These are phyloP conservation scores for Cercospora citrullina DNA, from an alignment of 2,329 filamentous ascomycete species.

Conservation along the genomic window DNA sequence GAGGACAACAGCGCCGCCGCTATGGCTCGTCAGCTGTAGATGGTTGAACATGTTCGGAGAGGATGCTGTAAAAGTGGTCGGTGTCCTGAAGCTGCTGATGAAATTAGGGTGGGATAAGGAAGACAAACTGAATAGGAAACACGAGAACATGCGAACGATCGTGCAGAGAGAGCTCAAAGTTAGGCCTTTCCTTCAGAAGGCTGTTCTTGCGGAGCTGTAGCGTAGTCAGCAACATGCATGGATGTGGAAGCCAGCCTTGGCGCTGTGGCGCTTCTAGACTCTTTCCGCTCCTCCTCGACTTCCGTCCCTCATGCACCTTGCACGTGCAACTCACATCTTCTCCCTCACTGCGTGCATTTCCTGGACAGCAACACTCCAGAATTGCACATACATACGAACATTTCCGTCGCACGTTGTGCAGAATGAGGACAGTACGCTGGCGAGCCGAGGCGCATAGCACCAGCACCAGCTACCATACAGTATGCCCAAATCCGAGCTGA, in stretches of 20 bases:
- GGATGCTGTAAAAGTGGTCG: background rate
- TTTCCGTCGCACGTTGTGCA: background rate
- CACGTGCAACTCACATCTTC: background rate
- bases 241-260: background rate
- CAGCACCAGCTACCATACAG: background rate
- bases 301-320: background rate
- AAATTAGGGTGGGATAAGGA: background rate
- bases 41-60: conserved; percentile 4
- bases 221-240: background rate
- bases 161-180: background rate
- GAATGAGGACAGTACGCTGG: background rate
- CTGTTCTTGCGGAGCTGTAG: conserved; percentile 4
- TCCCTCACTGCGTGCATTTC: background rate
- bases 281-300: background rate
- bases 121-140: background rate
- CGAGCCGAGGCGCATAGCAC: background rate
- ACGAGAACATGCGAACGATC: background rate
- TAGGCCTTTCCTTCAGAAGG: background rate
- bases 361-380: background rate
- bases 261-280: background rate
- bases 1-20: conserved; percentile 4
- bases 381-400: background rate
- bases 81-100: conserved; percentile 2
- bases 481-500: background rate
- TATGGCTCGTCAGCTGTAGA: conserved; percentile 7